Percentiles rank a stretch among this genome's conserved stretches.
Conservation (phyloP, 1,284 basidiomycete species). For the Papiliotrema nemorosa region DNA sequence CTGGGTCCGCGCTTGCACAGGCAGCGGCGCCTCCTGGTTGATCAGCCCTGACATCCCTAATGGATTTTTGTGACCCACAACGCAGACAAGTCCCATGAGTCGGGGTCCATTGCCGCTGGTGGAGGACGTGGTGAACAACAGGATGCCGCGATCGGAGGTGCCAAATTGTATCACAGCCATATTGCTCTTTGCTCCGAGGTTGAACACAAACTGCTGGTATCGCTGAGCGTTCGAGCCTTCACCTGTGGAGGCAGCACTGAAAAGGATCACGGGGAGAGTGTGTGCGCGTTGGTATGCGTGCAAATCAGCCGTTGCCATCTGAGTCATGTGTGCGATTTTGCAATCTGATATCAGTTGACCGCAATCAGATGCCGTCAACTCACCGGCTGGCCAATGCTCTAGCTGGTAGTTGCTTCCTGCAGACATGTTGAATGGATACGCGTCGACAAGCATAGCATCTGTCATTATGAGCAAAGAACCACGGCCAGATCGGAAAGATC, state of each 20-base stretch:
- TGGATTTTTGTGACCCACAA: slow-evolving; percentile 12
- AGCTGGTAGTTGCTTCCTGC: not conserved
- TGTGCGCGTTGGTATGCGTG: not conserved
- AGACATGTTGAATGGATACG: not conserved
- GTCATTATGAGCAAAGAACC: not conserved
- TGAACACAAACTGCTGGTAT: not conserved
- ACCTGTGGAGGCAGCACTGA: not conserved
- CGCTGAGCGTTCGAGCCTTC: not conserved
- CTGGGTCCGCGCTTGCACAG: not conserved
- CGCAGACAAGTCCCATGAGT: slow-evolving; percentile 22
- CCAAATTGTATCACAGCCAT: slow-evolving; percentile 18
- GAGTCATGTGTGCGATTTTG: not conserved
- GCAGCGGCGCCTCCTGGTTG: not conserved
- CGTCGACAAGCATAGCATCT: not conserved
- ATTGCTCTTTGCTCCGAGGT: slow-evolving; percentile 1
- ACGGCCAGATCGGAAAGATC: not conserved
- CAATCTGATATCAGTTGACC: not conserved
- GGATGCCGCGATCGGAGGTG: slow-evolving; percentile 15
- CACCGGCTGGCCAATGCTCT: not conserved
- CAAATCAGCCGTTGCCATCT: not conserved
- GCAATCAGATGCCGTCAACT: not conserved
- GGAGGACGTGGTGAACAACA: slow-evolving; percentile 14
- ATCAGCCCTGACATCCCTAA: not conserved
- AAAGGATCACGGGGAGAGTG: not conserved
- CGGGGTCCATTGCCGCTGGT: slow-evolving; percentile 6